phyloP scores from a whole-genome alignment of 73 alveolate genomes.

The Diophrys sp. region DNA sequence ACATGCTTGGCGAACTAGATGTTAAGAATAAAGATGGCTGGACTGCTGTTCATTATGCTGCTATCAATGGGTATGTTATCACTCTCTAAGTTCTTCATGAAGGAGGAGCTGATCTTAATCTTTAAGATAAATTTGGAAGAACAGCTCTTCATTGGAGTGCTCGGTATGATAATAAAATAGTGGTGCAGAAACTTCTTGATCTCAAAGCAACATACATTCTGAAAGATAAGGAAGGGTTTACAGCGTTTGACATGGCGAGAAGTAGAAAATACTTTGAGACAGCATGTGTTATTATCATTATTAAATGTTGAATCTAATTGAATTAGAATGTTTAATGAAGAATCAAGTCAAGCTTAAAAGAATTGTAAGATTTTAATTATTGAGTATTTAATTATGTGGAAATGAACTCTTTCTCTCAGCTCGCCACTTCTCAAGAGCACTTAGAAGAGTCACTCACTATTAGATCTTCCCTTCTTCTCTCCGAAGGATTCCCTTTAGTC shows the following conservation, averaged over 20 bases:
- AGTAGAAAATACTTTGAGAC: constrained; percentile 27
- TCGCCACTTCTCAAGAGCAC: too few relatives aligned
- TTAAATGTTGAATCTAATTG: too few relatives aligned
- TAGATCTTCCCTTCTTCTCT: too few relatives aligned
- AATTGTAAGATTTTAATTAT: too few relatives aligned
- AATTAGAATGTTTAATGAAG: too few relatives aligned
- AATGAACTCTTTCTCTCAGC: too few relatives aligned
- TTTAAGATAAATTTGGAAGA: constrained; percentile 29
- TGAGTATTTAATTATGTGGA: too few relatives aligned
- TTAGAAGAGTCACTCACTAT: too few relatives aligned
- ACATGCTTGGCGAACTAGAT: constrained; percentile 18
- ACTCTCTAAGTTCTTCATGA: constrained; percentile 24
- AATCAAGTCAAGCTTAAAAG: too few relatives aligned
- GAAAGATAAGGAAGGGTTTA: constrained; percentile 31
- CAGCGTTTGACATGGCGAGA: constrained; percentile 53
- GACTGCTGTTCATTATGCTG: constrained; percentile 56
- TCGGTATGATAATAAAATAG: constrained; percentile 34
- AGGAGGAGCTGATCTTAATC: constrained; percentile 37
- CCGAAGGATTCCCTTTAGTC: too few relatives aligned
- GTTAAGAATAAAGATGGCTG: constrained; percentile 38
- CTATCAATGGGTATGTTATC: constrained; percentile 38
- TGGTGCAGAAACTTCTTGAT: constrained; percentile 35
- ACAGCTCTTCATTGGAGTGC: constrained; percentile 62
- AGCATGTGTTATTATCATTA: constrained; percentile 33
- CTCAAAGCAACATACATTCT: constrained; percentile 9